Evolutionary conservation across 768 basidiomycete species (phyloP).

Genomic region (Mycena venus): DNA sequence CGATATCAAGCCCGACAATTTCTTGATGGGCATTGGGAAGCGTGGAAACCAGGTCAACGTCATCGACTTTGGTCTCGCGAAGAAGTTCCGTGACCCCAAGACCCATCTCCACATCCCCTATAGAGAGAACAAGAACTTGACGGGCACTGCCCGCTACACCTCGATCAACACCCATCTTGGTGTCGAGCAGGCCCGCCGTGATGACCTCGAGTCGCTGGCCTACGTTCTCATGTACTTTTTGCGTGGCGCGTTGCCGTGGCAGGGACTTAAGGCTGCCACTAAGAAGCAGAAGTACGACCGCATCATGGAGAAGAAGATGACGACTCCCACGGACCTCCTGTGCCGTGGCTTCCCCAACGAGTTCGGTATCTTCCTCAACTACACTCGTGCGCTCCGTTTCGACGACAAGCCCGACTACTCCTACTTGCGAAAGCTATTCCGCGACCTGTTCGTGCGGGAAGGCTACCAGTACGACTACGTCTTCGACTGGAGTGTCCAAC

Average conservation of each 20-base stretch:
- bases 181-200: conserved; percentile 97
- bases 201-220: conserved; percentile 97
- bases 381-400: conserved; percentile 98
- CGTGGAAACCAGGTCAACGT: conserved; percentile 99
- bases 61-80: conserved; percentile 97
- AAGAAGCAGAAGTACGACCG: conserved; percentile 99
- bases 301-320: conserved; percentile 99
- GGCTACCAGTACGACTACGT: conserved; percentile 99
- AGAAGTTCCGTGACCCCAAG: conserved; percentile 99
- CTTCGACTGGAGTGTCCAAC: conserved; percentile 98
- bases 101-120: conserved; percentile 99
- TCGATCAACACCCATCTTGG: conserved; percentile 99
- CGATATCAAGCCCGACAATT: conserved; percentile 99
- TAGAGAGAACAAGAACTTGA: conserved; percentile 99
- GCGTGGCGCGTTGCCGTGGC: conserved; percentile 97
- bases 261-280: conserved; percentile 98
- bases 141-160: conserved; percentile 98
- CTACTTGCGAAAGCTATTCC: conserved; percentile 99
- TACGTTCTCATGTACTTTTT: conserved; percentile 99
- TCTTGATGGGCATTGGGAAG: conserved; percentile 99
- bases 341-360: conserved; percentile 99
- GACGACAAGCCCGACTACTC: conserved; percentile 99
- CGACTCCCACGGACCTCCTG: conserved; percentile 94
- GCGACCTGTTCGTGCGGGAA: conserved; percentile 96
- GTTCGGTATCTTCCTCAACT: conserved; percentile 99